Conservation (phyloP, 139 green algal species). For the Chlamydomonas sphaeroides region DNA sequence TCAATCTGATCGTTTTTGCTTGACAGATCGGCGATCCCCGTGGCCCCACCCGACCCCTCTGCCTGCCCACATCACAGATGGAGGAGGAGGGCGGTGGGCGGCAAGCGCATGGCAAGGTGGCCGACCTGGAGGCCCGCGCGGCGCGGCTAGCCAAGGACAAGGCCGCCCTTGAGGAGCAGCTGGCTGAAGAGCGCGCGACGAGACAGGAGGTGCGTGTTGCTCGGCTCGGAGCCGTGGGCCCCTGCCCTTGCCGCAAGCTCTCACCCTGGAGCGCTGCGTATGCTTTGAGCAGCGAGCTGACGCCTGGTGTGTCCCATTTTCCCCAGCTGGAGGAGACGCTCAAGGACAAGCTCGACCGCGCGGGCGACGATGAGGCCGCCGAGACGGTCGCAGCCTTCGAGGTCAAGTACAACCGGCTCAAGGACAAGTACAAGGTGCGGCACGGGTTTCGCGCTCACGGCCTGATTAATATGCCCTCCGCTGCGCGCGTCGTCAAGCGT, state of each 20-base stretch:
- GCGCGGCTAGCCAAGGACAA: conserved; percentile 39
- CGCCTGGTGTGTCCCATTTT: too few species aligned
- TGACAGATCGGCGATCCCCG: too few species aligned
- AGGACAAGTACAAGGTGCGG: conserved; percentile 54
- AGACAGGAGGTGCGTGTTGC: conserved; percentile 37
- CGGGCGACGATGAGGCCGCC: conserved; percentile 25
- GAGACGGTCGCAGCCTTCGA: conserved; percentile 58
- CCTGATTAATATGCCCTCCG: too few species aligned
- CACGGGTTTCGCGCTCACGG: too few species aligned
- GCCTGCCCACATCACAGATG: not conserved
- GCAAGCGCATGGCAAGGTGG: not conserved
- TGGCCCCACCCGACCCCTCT: too few species aligned
- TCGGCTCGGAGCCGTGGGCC: too few species aligned
- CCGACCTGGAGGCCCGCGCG: conserved; percentile 14
- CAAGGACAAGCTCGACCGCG: conserved; percentile 22
- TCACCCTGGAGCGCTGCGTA: too few species aligned
- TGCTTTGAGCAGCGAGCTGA: too few species aligned
- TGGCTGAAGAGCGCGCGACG: conserved; percentile 32
- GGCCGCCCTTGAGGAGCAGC: conserved; percentile 61
- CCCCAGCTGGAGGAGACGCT: conserved; percentile 34
- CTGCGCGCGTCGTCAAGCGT: too few species aligned
- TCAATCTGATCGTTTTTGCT: too few species aligned
- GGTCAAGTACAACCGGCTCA: conserved; percentile 64
- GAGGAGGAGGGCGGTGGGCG: conserved; percentile 7
- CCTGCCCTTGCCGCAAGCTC: too few species aligned